Conservation (phyloP, 495 filamentous ascomycete species). For the Tetracladium setigerum region DNA sequence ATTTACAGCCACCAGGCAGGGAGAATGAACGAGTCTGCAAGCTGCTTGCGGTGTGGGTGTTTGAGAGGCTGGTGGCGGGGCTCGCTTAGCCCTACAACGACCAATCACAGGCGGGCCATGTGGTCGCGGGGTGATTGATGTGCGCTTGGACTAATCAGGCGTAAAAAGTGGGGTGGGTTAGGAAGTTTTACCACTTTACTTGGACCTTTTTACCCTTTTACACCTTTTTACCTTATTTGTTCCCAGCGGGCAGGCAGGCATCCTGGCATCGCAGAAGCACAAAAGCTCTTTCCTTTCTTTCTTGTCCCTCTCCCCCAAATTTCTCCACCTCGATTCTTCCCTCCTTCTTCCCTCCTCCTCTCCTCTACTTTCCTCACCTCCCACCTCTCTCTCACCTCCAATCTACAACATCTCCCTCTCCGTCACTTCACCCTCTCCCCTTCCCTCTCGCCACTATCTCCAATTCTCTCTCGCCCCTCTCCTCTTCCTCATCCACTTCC, state of each 20-base stretch:
- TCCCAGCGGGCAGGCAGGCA: too few relatives aligned
- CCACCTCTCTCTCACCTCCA: not conserved
- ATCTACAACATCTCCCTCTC: conserved; percentile 4
- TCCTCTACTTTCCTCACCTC: conserved; percentile 17
- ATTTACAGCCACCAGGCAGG: too few relatives aligned
- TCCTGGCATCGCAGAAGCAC: not conserved
- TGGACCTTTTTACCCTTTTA: too few relatives aligned
- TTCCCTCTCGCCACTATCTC: conserved; percentile 12
- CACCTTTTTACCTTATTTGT: too few relatives aligned
- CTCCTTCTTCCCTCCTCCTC: conserved; percentile 10
- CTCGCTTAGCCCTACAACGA: not conserved
- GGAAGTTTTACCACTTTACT: too few relatives aligned
- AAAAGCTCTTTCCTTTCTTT: conserved; percentile 11
- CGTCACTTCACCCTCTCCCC: conserved; percentile 16
- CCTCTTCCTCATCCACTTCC: conserved; percentile 3
- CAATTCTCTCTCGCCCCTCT: not conserved
- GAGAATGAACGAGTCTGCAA: too few relatives aligned
- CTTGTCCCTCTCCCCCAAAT: conserved; percentile 3
- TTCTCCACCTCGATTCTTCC: conserved; percentile 11
- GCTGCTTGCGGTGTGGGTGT: too few relatives aligned
- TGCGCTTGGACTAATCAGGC: too few relatives aligned
- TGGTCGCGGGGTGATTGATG: not conserved
- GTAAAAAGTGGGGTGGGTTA: too few relatives aligned
- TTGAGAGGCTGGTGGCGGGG: not conserved
- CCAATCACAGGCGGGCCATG: not conserved